Evolutionary conservation across 1,139 yeast genomes (phyloP).

Genomic region (Martiniozyma asiatica): DNA sequence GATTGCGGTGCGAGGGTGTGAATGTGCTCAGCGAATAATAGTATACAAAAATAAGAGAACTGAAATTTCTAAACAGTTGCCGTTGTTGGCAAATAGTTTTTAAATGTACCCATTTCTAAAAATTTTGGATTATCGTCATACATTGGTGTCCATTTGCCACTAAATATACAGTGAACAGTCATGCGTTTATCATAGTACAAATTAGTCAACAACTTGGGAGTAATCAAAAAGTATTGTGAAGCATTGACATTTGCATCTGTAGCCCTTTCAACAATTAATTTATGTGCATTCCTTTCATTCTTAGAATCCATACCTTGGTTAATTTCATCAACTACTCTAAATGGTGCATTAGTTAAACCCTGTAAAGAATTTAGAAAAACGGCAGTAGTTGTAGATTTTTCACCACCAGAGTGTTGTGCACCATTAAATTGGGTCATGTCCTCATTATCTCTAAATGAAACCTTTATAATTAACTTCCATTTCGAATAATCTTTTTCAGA

Average conservation of each 20-base stretch:
- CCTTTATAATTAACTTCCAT: slow-evolving; percentile 80
- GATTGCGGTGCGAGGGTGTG: slow-evolving; percentile 3
- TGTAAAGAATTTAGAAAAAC: slow-evolving; percentile 85
- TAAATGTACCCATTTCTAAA: slow-evolving; percentile 19
- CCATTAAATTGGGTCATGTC: slow-evolving; percentile 61
- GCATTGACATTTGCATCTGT: slow-evolving; percentile 33
- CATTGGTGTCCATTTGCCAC: slow-evolving; percentile 32
- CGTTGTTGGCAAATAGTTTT: slow-evolving; percentile 14
- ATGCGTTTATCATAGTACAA: slow-evolving; percentile 68
- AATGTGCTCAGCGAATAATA: neutral
- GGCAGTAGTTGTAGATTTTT: slow-evolving; percentile 89
- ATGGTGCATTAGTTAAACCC: slow-evolving; percentile 83
- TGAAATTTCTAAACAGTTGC: no score
- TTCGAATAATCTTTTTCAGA: slow-evolving; percentile 45
- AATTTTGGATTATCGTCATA: slow-evolving; percentile 11
- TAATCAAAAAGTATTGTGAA: slow-evolving; percentile 78
- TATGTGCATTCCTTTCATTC: slow-evolving; percentile 82
- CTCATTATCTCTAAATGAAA: slow-evolving; percentile 71
- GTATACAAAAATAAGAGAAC: neutral
- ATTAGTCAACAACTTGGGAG: slow-evolving; percentile 81
- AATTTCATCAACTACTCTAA: slow-evolving; percentile 93
- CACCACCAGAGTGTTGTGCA: slow-evolving; percentile 95
- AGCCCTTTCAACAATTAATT: slow-evolving; percentile 76
- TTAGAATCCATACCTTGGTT: slow-evolving; percentile 98
- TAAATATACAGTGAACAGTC: slow-evolving; percentile 83